Base-by-base conservation (phyloP, 257 asterid genomes). In the Thymus mandschuricus region DNA sequence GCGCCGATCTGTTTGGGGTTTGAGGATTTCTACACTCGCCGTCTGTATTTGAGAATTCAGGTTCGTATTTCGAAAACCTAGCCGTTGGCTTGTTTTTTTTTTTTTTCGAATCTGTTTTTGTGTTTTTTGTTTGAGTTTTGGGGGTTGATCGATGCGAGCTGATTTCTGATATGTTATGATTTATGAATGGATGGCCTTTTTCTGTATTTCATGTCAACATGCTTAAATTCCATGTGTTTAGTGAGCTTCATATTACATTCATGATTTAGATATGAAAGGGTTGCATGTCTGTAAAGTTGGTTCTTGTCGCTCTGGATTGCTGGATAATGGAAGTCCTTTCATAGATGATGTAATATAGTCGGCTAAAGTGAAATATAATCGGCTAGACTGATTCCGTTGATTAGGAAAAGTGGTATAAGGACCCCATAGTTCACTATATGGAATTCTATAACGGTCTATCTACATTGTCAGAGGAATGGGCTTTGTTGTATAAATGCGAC, bases 1-100 rank as follows among this genome's bases (percentile, higher is more conserved):
- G 98, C 99, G 48, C 98, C 99, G 85, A 95, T 92, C 90, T 92
- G 96, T 76, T 81, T 92, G 87, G 99, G 99, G 58, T 88, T 92
- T 68, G 99, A 95, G 86, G 99, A 95, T 86, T 92, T 92, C 91
- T 95, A 95, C 67, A 82, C 79, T 73, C 96, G 99, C 35, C 80
- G 99, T 40, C 74, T 95, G 80, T 92, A 92, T 85, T 81, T 81
- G 62, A 83, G 98, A 31, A 86, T 92, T 82, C 99, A 92, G 99
- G 99, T 94, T 72, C 62, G 41, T 45, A 0, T 45, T 12, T 64
- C 12, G 3, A 3, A 41, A 28, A 10, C 13, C 1, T 60, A 11
- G 0, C n/a, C 40, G 38, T 61, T 3, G 4, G 31, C 29, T 61
- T 41, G 45, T 46, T 51, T 6, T 50, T 38, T 56, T 43, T 35